phyloP scores from a whole-genome alignment of 2,329 filamentous ascomycete genomes.

The Talaromyces sp. region DNA sequence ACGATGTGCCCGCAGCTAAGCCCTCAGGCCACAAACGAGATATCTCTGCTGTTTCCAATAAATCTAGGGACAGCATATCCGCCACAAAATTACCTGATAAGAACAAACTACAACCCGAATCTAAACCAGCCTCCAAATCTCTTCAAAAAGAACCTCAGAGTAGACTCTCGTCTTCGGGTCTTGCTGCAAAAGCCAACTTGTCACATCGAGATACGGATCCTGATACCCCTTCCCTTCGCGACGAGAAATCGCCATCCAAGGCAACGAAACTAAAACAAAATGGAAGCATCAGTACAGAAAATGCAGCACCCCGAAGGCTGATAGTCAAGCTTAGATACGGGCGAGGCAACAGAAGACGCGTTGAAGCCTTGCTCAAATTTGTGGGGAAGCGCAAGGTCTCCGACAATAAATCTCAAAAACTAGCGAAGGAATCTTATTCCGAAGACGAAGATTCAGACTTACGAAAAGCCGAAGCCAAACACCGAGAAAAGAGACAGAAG shows the following conservation, averaged over 20 bases:
- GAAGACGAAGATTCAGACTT: constrained; percentile 6
- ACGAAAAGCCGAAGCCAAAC: background rate
- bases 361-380: constrained; percentile 43
- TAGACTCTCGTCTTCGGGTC: constrained; percentile 11
- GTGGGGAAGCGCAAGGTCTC: constrained; percentile 31
- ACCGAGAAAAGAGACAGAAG: constrained; percentile 6
- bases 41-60: constrained; percentile 14
- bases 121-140: constrained; percentile 14
- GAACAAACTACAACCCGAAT: constrained; percentile 13
- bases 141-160: constrained; percentile 12
- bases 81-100: constrained; percentile 14
- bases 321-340: constrained; percentile 50
- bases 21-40: constrained; percentile 14
- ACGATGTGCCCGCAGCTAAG: constrained; percentile 22
- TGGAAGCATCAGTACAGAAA: background rate
- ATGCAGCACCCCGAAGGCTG: constrained; percentile 20
- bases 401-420: constrained; percentile 2
- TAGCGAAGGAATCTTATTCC: constrained; percentile 4
- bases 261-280: constrained; percentile 14
- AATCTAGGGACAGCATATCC: constrained; percentile 15
- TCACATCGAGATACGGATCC: constrained; percentile 5
- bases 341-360: constrained; percentile 43
- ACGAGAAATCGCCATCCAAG: constrained; percentile 1
- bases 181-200: constrained; percentile 9
- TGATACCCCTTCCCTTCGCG: constrained; percentile 9